Evolutionary conservation across 2,329 filamentous ascomycete genomes (phyloP).

Genomic region (Furcasterigmium furcatum): DNA sequence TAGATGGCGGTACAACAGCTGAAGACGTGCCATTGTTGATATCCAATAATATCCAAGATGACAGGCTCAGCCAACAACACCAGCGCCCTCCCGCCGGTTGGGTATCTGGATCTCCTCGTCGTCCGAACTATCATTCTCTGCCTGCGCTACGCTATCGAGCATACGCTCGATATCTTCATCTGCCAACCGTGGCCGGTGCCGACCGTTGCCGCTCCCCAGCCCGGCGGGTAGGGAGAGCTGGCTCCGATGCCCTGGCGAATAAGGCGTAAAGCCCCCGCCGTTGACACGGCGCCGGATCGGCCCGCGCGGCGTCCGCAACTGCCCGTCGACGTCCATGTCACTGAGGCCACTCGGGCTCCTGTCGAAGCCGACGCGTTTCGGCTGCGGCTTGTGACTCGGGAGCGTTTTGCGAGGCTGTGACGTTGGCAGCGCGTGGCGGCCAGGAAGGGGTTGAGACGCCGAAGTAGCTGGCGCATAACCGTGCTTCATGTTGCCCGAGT

Average conservation of each 20-base stretch:
- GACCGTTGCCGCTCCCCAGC: conserved; percentile 32
- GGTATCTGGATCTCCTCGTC: conserved; percentile 57
- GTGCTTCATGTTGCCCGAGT: conserved; percentile 61
- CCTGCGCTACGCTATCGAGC: conserved; percentile 49
- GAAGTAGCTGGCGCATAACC: conserved; percentile 43
- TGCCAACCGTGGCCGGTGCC: conserved; percentile 37
- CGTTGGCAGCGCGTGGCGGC: conserved; percentile 38
- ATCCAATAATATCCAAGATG: too few species aligned
- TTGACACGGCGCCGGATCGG: conserved; percentile 13
- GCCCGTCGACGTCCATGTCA: conserved; percentile 41
- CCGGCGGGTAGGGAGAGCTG: conserved; percentile 47
- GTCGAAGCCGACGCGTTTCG: conserved; percentile 47
- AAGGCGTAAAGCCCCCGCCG: conserved; percentile 23
- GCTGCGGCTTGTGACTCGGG: conserved; percentile 42
- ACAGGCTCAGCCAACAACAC: conserved; percentile 4
- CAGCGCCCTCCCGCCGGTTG: conserved; percentile 21
- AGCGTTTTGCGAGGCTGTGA: conserved; percentile 49
- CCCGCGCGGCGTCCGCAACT: conserved; percentile 28
- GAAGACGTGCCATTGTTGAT: background rate
- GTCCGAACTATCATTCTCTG: conserved; percentile 48
- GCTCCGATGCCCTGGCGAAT: conserved; percentile 23
- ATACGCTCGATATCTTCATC: conserved; percentile 58
- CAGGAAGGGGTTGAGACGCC: conserved; percentile 3
- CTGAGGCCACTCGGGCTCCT: conserved; percentile 36
- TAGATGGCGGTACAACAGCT: too few species aligned